Evolutionary conservation across 148 eudicot species (phyloP), one percentile per base, ranked within the genome.

Genomic region (Chenopodium album): DNA sequence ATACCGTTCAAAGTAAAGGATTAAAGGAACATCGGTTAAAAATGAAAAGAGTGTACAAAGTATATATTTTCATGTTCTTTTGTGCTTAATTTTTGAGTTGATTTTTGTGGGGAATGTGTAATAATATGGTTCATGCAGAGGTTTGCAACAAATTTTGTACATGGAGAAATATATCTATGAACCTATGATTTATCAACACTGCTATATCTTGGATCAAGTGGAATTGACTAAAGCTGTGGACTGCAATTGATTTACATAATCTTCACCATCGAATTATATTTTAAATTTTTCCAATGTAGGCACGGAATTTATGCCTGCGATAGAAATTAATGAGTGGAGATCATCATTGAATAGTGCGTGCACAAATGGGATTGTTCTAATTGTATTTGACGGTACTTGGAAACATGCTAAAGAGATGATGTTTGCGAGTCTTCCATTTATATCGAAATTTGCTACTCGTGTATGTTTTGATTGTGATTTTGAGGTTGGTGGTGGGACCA

Each of bases 361-460:
- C 47, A 1, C 31, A 64, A 84, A 79, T 31, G 70, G 85, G 41
- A 79, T 20, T 76, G 90, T 94, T 52, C 73, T 96, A 87, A 91
- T 96, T 81, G 93, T 91, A 82, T 92, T 94, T 82, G 99, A 96
- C 82, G 99, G 94, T 50, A 96, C 98, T 75, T 96, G 99, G 99
- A 94, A 96, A 85, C 98, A 96, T 80, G 99, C 98, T 22, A 94
- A 89, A 90, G 99, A 96, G 81, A 94, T 96, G 99, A 86, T 96
- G 78, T 87, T 62, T 67, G 98, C 99, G n/a, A 96, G 98, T 84
- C 89, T 94, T 78, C 91, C 95, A 44, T 96, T 96, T 87, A 28
- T 96, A 79, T 90, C 95, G 3, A 94, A 90, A 84, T 96, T 94
- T 83, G 90, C 97, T 4, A 76, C 86, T 80, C 85, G 89, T 59